Conservation (phyloP, 306 rosid genomes). For the Corylus americana region DNA sequence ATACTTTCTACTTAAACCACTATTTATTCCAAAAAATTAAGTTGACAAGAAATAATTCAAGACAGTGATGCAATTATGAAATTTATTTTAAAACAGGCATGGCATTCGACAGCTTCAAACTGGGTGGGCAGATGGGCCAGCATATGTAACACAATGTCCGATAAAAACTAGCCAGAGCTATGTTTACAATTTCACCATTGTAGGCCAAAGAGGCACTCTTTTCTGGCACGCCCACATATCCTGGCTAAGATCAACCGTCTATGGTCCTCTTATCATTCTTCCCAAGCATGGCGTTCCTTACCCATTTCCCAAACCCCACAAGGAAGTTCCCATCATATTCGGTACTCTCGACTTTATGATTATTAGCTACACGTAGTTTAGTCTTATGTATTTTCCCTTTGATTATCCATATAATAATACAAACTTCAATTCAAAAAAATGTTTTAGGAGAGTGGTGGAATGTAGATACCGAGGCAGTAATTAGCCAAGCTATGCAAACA, state of each 20-base stretch:
- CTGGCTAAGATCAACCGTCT: constrained; percentile 16
- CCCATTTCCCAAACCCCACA: constrained; percentile 3
- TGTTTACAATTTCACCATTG: constrained; percentile 8
- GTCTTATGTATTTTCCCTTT: too few relatives aligned
- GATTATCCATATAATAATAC: not conserved
- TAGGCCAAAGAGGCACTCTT: constrained; percentile 17
- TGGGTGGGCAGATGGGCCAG: constrained; percentile 16
- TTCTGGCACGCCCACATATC: constrained; percentile 8
- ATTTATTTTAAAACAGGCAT: not conserved
- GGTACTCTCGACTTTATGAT: not conserved
- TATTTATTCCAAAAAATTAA: too few relatives aligned
- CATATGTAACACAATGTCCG: constrained; percentile 7
- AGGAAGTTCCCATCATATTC: constrained; percentile 12
- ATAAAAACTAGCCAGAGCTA: not conserved
- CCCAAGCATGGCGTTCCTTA: constrained; percentile 7
- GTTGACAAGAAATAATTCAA: too few relatives aligned
- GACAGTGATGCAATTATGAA: too few relatives aligned
- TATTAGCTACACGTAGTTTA: too few relatives aligned
- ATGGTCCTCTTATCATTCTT: constrained; percentile 15
- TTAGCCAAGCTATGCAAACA: constrained; percentile 14
- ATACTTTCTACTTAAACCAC: too few relatives aligned
- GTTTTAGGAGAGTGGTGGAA: constrained; percentile 17
- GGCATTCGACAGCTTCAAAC: constrained; percentile 9
- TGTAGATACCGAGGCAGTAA: constrained; percentile 3
- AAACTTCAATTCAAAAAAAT: not conserved